phyloP scores from a whole-genome alignment of 1,284 basidiomycete species.

The Sporisorium graminicola region DNA sequence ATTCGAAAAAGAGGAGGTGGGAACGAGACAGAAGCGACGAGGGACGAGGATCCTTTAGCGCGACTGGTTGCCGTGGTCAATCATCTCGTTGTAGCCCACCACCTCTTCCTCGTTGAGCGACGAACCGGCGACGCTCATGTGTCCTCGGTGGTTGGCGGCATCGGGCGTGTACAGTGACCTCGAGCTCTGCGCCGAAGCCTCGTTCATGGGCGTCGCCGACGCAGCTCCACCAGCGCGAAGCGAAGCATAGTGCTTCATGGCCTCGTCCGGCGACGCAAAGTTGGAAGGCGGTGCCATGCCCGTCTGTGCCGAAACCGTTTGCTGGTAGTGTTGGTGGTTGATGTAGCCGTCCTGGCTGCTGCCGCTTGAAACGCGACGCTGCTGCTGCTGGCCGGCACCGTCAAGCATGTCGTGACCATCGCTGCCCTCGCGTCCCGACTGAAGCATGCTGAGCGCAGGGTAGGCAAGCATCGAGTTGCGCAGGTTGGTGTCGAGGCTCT shows the following conservation, averaged over 20 bases:
- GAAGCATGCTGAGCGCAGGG: slow-evolving; percentile 57
- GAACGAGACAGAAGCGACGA: background rate
- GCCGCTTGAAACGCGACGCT: slow-evolving; percentile 7
- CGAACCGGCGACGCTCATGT: slow-evolving; percentile 53
- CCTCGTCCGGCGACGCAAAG: slow-evolving; percentile 61
- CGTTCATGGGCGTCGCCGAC: slow-evolving; percentile 12
- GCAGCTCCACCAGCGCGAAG: slow-evolving; percentile 40
- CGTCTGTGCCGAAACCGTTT: slow-evolving; percentile 40
- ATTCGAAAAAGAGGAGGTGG: background rate
- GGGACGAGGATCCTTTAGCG: slow-evolving; percentile 18
- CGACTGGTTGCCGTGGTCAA: slow-evolving; percentile 56
- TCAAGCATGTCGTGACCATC: slow-evolving; percentile 57
- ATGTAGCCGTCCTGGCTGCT: slow-evolving; percentile 47
- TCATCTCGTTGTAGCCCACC: slow-evolving; percentile 66
- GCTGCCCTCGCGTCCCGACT: slow-evolving; percentile 46
- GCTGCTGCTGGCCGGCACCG: slow-evolving; percentile 15
- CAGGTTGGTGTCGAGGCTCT: slow-evolving; percentile 49
- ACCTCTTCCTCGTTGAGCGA: slow-evolving; percentile 66
- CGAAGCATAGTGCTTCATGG: slow-evolving; percentile 64
- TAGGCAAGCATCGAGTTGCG: slow-evolving; percentile 63
- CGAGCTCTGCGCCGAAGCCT: slow-evolving; percentile 18
- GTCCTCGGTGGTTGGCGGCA: slow-evolving; percentile 38
- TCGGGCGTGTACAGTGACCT: slow-evolving; percentile 62
- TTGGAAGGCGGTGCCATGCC: slow-evolving; percentile 62
- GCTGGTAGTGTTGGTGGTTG: slow-evolving; percentile 49